Evolutionary conservation across 257 asterid genomes (phyloP).

Genomic region (Jasminum sambac): DNA sequence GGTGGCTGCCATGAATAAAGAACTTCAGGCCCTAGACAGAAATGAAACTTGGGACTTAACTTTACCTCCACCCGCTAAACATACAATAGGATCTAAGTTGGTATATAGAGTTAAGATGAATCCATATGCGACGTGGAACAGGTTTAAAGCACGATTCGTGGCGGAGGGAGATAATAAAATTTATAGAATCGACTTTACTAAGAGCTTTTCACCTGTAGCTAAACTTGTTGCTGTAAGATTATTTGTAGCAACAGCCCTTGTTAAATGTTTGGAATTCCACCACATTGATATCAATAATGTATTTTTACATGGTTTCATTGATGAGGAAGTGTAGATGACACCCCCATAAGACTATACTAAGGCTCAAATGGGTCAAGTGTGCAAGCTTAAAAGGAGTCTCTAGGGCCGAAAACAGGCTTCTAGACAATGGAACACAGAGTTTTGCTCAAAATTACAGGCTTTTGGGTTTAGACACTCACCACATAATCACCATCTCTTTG

Average conservation of each 20-base stretch:
- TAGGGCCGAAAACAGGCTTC: background rate
- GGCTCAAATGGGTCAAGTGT: background rate
- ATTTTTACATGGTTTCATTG: background rate
- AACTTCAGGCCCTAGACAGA: background rate
- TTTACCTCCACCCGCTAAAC: background rate
- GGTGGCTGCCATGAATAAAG: too few relatives aligned
- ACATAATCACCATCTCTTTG: background rate
- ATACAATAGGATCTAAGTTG: background rate
- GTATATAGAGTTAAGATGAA: background rate
- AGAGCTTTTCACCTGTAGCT: background rate
- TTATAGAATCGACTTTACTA: background rate
- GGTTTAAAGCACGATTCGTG: background rate
- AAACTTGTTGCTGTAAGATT: background rate
- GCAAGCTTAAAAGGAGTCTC: background rate
- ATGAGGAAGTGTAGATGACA: too few relatives aligned
- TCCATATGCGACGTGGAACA: background rate
- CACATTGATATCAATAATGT: too few relatives aligned
- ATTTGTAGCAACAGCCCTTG: background rate
- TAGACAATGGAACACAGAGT: background rate
- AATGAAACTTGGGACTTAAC: background rate
- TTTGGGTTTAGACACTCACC: background rate
- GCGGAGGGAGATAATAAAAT: background rate
- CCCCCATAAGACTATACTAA: background rate
- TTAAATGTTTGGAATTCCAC: background rate
- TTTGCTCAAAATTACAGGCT: background rate